A percentile compares a stretch with the other conserved stretches of the same genome.
Conservation (phyloP, 2,329 filamentous ascomycete species). For the Blastomyces percursus region DNA sequence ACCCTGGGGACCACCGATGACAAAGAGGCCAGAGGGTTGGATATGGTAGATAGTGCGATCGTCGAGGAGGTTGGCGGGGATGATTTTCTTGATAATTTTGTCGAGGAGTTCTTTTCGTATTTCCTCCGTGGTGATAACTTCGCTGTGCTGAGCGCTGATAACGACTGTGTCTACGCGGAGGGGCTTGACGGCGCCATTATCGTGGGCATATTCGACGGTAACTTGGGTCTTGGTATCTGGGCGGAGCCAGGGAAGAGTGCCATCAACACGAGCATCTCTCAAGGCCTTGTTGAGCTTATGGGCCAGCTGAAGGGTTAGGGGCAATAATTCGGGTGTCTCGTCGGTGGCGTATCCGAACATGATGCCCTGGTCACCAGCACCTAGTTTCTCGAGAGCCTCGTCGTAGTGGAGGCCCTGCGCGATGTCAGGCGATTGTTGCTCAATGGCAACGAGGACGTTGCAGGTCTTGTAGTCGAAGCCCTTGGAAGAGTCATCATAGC, state of each 20-base stretch:
- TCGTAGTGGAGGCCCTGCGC: constrained; percentile 98
- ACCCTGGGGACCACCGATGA: constrained; percentile 98
- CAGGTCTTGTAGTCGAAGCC: constrained; percentile 99
- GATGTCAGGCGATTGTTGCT: constrained; percentile 98
- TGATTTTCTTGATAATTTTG: constrained; percentile 94
- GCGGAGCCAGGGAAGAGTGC: constrained; percentile 82
- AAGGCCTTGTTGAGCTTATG: constrained; percentile 97
- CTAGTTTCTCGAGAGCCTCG: constrained; percentile 90
- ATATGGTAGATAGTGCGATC: constrained; percentile 96
- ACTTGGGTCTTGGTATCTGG: constrained; percentile 99
- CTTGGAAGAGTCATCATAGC: constrained; percentile 93
- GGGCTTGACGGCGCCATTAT: constrained; percentile 85
- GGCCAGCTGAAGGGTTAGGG: constrained; percentile 82
- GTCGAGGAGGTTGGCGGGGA: constrained; percentile 83
- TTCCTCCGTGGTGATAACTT: constrained; percentile 78
- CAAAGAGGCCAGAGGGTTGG: constrained; percentile 96
- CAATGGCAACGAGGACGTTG: constrained; percentile 96
- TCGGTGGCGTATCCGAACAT: constrained; percentile 99
- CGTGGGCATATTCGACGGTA: constrained; percentile 96
- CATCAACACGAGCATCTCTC: constrained; percentile 77
- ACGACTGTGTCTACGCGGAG: constrained; percentile 93
- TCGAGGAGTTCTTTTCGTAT: constrained; percentile 90
- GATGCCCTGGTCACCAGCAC: constrained; percentile 99
- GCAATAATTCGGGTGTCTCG: constrained; percentile 94
- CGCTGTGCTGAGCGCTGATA: constrained; percentile 87